Base-by-base conservation (phyloP, 2,329 filamentous ascomycete species). In the Phoma sp. region DNA sequence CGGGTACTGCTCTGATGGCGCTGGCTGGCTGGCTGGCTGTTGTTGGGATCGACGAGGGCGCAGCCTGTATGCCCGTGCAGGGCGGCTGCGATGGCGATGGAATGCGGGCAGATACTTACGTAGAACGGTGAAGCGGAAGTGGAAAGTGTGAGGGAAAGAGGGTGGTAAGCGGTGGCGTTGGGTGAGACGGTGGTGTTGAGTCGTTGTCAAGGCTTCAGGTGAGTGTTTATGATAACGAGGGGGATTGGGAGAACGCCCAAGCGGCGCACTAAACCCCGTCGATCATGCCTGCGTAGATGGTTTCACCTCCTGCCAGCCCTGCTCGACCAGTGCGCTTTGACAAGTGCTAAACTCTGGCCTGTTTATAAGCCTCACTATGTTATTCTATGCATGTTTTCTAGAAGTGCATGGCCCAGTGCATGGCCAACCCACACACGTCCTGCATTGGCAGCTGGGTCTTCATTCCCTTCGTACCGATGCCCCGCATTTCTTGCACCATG, bases 101-200 rank as follows among this genome's bases (percentile, higher is more conserved):
- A 61, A 63, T 61, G 56, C 45, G 53, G 58, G 52, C 50, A 56
- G 60, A 58, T 59, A 73, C 71, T 73, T 73, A 73, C 70, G 61
- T 48, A 59, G 59, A 56, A 60, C 52, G 40, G 52, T 50, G 53
- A 58, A 55, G 41, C 53, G 57, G 58, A 22, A 42, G 51, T 42
- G 55, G 47, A 41, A 25, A 42, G 35, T 44, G 52, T 33, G 50
- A 40, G 36, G 52, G 48, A 50, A 29, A 63, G 61, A 53, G 38
- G 61, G 40, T 49, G 46, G 42, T 50, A 44, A 52, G 44, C 47
- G 47, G 60, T 52, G 47, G 57, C 54, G 57, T 57, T 38, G 57
- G 62, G 55, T 52, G 56, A 59, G 61, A 60, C 46, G 53, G 61
- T 47, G 57, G 57, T 54, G 52, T 58, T 62, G 48, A 54, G 47